Base-by-base conservation (phyloP, 495 filamentous ascomycete genomes). In the Penicillium silybi region DNA sequence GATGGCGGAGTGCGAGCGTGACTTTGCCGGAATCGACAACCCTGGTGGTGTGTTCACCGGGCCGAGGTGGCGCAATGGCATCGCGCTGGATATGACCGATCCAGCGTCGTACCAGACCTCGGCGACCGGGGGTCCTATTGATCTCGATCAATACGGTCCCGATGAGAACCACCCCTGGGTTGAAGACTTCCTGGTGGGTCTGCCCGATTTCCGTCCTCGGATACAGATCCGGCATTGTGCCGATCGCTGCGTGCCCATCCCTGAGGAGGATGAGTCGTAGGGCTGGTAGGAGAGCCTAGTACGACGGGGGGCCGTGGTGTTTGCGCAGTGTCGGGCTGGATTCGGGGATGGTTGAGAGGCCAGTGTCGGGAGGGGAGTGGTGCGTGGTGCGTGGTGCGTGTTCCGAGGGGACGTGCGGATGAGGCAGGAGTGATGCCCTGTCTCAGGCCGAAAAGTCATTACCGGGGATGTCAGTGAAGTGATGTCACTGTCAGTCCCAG, bases 131-230 rank as follows among this genome's bases (percentile, higher is more conserved):
- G 46, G 46, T 1, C 15, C 15, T 5, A 40, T 48, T 9, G 35
- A 48, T 23, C 2, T 48, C 27, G 18, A 15, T 2, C n/a, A 13
- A 25, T 41, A 41, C 7, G 3, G 47, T 10, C 41, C 40, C n/a
- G 44, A 51, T 16, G 41, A 38, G 40, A 39, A 11, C 2, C 40
- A 51, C 19, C 29, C 27, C 10, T 51, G 48, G 48, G 48, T 44
- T 29, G 17, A 3, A 26, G 41, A 27, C n/a, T 7, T 9, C 19
- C 29, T 51, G 10, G 32, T 4, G 1, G 1, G 19, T 18, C 8
- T 41, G 17, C 20, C 39, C 32, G 26, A 25, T 9, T 44, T 44
- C 27, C 32, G 16, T 7, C 20, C 32, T 5, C 41, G 41, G 7
- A 35, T 51, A 16, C 22, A 44, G 41, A 26, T 51, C 23, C 48